phyloP scores from a whole-genome alignment of 2,329 filamentous ascomycete species.

The Colletotrichum orchidophilum region DNA sequence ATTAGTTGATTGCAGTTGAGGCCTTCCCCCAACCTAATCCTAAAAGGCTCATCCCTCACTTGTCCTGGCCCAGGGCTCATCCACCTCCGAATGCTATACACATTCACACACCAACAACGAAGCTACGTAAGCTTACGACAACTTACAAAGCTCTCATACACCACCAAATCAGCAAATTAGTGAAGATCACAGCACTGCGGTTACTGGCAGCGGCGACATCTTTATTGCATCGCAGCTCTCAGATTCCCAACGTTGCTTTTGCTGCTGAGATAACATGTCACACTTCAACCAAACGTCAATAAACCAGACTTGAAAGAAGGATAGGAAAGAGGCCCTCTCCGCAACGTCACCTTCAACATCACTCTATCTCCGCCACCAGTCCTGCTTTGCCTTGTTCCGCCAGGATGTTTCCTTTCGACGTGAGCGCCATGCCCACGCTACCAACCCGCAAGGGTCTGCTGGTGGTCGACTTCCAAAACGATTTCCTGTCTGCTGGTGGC shows the following conservation, averaged over 20 bases:
- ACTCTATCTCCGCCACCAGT: neutral
- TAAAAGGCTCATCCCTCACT: neutral
- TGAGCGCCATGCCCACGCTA: slow-evolving; percentile 63
- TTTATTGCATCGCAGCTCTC: neutral
- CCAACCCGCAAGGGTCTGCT: slow-evolving; percentile 76
- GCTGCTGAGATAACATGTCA: neutral
- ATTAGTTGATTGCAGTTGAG: neutral
- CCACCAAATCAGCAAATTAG: neutral
- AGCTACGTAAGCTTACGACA: neutral
- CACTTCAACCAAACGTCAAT: neutral
- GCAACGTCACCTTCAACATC: neutral
- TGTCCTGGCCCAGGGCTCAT: neutral
- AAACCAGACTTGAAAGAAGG: neutral
- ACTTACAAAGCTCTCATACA: neutral
- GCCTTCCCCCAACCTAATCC: neutral
- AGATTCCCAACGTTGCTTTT: neutral
- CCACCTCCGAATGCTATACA: neutral
- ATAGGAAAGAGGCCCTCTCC: neutral
- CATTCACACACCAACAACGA: neutral
- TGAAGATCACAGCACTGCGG: neutral
- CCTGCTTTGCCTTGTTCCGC: neutral
- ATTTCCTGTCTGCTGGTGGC: slow-evolving; percentile 78
- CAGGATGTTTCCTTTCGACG: slow-evolving; percentile 66
- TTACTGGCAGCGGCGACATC: neutral
- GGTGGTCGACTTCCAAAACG: slow-evolving; percentile 88